Conservation (phyloP, 2,329 filamentous ascomycete species). For the Sporothrix humicola region DNA sequence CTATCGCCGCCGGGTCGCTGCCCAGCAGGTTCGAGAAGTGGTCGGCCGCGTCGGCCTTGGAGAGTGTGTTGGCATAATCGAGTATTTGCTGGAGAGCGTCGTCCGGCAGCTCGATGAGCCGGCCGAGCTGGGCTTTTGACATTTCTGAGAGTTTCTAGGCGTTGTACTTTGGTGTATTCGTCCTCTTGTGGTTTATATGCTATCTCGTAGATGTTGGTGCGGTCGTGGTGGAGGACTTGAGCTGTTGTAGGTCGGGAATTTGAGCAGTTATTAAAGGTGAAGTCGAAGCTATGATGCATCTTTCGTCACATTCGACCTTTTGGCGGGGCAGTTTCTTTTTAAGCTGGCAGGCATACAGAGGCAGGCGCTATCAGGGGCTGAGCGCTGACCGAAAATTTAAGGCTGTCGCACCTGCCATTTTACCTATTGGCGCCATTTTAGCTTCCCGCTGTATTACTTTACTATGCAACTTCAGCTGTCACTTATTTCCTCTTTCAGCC, state of each 20-base stretch:
- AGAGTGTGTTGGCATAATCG: slow-evolving; percentile 77
- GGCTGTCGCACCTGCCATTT: background rate
- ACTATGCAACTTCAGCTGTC: background rate
- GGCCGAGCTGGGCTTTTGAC: slow-evolving; percentile 71
- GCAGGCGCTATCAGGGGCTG: background rate
- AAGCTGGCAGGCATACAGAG: background rate
- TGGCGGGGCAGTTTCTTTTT: slow-evolving; percentile 18
- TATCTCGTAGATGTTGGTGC: too few relatives aligned
- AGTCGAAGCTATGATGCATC: slow-evolving; percentile 3
- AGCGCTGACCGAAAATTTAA: background rate
- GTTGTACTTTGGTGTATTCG: background rate
- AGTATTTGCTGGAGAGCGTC: slow-evolving; percentile 83
- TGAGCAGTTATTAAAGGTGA: background rate
- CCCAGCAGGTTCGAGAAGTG: slow-evolving; percentile 89
- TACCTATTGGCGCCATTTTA: background rate
- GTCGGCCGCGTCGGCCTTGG: slow-evolving; percentile 76
- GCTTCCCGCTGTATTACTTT: background rate
- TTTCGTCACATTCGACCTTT: background rate
- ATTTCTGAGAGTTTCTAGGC: slow-evolving; percentile 44
- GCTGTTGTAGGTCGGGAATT: background rate
- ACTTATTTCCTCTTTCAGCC: background rate
- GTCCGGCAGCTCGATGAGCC: slow-evolving; percentile 82
- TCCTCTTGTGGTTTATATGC: background rate
- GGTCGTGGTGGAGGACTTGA: background rate
- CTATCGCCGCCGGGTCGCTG: slow-evolving; percentile 75